Conservation (phyloP, 495 filamentous ascomycete species). For the Penicillium alfredii region DNA sequence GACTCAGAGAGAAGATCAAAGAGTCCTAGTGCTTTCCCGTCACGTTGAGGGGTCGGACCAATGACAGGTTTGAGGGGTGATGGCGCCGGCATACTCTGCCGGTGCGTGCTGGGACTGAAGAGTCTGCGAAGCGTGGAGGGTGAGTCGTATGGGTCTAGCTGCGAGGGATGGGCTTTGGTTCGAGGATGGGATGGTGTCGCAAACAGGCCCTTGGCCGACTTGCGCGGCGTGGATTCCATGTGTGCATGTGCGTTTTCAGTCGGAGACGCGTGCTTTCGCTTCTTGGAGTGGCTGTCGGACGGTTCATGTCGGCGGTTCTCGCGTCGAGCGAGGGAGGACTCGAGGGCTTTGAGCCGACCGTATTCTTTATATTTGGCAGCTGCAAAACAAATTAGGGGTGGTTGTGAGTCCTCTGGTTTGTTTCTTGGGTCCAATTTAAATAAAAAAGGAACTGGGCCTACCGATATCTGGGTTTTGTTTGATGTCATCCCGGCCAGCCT, state of each 20-base stretch:
- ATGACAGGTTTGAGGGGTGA: constrained; percentile 45
- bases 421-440: no score
- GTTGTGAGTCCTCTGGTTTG: no score
- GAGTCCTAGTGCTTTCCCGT: constrained; percentile 81
- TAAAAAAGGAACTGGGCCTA: constrained; percentile 40
- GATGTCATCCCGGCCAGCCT: constrained; percentile 79
- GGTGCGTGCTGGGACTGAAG: constrained; percentile 53
- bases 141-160: constrained; percentile 52
- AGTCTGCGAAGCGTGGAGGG: constrained; percentile 52
- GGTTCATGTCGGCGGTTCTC: constrained; percentile 24
- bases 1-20: constrained; percentile 76
- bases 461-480: constrained; percentile 78
- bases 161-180: constrained; percentile 36
- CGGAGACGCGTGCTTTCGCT: constrained; percentile 36
- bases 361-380: constrained; percentile 92
- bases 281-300: constrained; percentile 28
- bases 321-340: constrained; percentile 24
- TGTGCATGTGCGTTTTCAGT: constrained; percentile 18
- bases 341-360: constrained; percentile 60
- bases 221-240: constrained; percentile 26
- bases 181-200: constrained; percentile 44
- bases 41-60: constrained; percentile 86
- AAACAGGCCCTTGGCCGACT: constrained; percentile 29
- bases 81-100: constrained; percentile 27
- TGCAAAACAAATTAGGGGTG: no score